phyloP scores from a whole-genome alignment of 495 filamentous ascomycete genomes.

The Symbiotaphrina buchneri region DNA sequence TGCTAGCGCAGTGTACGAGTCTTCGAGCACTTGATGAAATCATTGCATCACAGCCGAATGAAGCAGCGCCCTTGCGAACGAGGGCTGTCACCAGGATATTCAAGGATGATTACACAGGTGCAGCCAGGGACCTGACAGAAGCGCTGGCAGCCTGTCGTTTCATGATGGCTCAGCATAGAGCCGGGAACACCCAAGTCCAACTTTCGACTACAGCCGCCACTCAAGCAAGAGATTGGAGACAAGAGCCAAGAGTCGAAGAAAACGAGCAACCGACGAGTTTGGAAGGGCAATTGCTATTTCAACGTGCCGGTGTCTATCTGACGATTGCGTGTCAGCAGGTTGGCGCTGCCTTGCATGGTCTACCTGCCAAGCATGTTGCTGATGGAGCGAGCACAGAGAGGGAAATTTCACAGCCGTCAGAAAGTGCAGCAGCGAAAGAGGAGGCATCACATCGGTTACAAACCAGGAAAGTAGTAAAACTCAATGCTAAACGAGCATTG shows the following conservation, averaged over 20 bases:
- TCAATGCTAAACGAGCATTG: slow-evolving; percentile 49
- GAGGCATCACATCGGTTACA: slow-evolving; percentile 24
- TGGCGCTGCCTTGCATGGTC: slow-evolving; percentile 25
- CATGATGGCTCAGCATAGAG: slow-evolving; percentile 17
- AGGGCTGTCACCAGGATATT: slow-evolving; percentile 51
- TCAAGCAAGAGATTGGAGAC: slow-evolving; percentile 17
- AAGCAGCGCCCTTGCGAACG: slow-evolving; percentile 44
- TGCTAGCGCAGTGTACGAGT: slow-evolving; percentile 50
- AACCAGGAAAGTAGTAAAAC: slow-evolving; percentile 39
- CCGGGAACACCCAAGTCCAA: slow-evolving; percentile 20
- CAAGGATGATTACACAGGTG: slow-evolving; percentile 48
- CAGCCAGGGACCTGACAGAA: slow-evolving; percentile 39
- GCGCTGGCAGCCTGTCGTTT: slow-evolving; percentile 37
- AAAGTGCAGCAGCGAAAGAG: slow-evolving; percentile 9
- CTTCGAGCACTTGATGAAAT: slow-evolving; percentile 40
- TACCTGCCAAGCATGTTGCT: slow-evolving; percentile 9
- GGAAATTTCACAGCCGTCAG: slow-evolving; percentile 4
- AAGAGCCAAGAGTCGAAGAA: slow-evolving; percentile 33
- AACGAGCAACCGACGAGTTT: slow-evolving; percentile 51
- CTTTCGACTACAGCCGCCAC: slow-evolving; percentile 14
- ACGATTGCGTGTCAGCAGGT: slow-evolving; percentile 44
- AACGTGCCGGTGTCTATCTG: slow-evolving; percentile 51
- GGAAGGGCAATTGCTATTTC: slow-evolving; percentile 53
- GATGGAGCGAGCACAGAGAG: slow-evolving; percentile 10
- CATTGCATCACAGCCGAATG: slow-evolving; percentile 31